phyloP scores from a whole-genome alignment of 441 rosid species.

The Pelargonium exstipulatum region DNA sequence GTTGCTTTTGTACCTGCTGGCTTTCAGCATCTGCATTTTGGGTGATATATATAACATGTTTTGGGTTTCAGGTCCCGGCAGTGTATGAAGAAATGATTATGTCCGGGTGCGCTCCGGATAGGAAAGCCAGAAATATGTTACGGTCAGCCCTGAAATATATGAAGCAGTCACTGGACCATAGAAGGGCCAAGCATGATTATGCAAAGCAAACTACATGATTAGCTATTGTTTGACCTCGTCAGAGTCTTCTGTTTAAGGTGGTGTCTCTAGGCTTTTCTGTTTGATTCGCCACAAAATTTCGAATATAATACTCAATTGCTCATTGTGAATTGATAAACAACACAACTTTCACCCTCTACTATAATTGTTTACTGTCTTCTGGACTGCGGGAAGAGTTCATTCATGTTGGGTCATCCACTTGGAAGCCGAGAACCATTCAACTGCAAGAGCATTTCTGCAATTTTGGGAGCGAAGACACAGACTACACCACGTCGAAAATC shows the following conservation, averaged over 20 bases:
- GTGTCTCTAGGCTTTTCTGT: conserved; percentile 11
- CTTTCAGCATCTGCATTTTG: neutral
- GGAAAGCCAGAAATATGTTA: conserved; percentile 91
- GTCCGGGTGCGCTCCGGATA: conserved; percentile 84
- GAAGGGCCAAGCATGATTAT: conserved; percentile 11
- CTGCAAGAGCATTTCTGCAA: neutral
- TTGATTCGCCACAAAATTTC: neutral
- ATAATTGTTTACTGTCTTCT: neutral
- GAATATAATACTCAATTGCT: neutral
- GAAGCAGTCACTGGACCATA: conserved; percentile 61
- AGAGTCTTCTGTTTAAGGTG: conserved; percentile 24
- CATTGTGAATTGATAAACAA: too few relatives aligned
- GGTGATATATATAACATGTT: neutral
- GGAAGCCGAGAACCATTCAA: neutral
- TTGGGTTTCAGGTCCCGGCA: conserved; percentile 62
- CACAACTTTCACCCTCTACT: neutral
- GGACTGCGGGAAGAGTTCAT: conserved; percentile 20
- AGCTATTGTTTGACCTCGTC: neutral
- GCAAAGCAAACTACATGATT: conserved; percentile 13
- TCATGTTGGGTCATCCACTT: conserved; percentile 2
- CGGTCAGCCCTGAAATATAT: conserved; percentile 88
- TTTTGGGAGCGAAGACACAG: conserved; percentile 5
- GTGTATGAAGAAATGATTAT: conserved; percentile 89
- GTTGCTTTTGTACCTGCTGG: conserved; percentile 1
- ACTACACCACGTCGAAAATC: neutral